Conservation (phyloP, 768 basidiomycete genomes). For the Panellus pusillus region DNA sequence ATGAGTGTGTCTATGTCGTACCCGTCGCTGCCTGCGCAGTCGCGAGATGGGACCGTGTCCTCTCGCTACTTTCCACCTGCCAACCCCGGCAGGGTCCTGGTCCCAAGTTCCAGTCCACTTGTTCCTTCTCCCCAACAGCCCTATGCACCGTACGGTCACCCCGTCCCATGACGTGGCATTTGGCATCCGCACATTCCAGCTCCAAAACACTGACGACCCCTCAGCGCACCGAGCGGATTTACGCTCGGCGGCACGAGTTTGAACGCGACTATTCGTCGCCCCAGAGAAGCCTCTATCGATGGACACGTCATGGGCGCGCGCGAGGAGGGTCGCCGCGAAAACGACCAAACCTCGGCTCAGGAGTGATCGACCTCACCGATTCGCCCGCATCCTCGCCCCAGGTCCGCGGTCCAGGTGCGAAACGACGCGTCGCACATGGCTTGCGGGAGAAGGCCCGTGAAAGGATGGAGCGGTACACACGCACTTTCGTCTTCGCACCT, state of each 20-base stretch:
- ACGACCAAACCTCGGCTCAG: conserved; percentile 58
- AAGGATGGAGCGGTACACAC: too few relatives aligned
- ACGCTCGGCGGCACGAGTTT: conserved; percentile 38
- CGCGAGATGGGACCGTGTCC: conserved; percentile 71
- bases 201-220: conserved; percentile 40
- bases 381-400: conserved; percentile 58
- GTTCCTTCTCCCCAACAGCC: conserved; percentile 36
- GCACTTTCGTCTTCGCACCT: too few relatives aligned
- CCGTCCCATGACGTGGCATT: conserved; percentile 40
- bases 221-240: conserved; percentile 63
- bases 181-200: conserved; percentile 33
- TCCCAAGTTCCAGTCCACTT: conserved; percentile 75
- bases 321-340: conserved; percentile 70
- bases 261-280: conserved; percentile 58
- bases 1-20: conserved; percentile 27
- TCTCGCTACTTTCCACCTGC: conserved; percentile 61
- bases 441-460: conserved; percentile 8
- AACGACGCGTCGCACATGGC: conserved; percentile 40
- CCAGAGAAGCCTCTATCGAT: conserved; percentile 34
- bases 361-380: conserved; percentile 39
- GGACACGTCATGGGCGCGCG: conserved; percentile 41
- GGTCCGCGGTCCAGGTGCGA: conserved; percentile 51
- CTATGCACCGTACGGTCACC: conserved; percentile 41
- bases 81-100: conserved; percentile 59
- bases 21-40: conserved; percentile 57